These are phyloP conservation scores for Lyophyllum decastes DNA, from an alignment of 768 basidiomycete genomes.

Conservation along the genomic window DNA sequence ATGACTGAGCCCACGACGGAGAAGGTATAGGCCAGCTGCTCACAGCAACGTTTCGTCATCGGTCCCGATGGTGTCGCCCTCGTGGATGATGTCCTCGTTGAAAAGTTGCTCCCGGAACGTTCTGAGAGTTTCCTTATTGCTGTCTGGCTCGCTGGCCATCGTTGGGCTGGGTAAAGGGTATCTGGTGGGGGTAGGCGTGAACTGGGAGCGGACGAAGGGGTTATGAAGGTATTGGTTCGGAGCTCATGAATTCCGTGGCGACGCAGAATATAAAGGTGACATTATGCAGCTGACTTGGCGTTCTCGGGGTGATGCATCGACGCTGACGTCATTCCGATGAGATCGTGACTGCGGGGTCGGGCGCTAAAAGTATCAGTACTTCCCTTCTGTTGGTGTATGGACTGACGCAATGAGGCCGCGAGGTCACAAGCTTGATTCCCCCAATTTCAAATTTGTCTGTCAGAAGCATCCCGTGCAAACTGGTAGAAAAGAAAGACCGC, in stretches of 20 bases:
- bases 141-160: conserved; percentile 11
- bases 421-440: too few species aligned
- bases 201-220: neutral
- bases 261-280: neutral
- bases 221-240: neutral
- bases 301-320: neutral
- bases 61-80: conserved; percentile 64
- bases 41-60: conserved; percentile 60
- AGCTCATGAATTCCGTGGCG: neutral
- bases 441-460: too few species aligned
- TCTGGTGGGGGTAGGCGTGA: neutral
- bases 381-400: too few species aligned
- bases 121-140: conserved; percentile 39
- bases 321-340: conserved; percentile 1
- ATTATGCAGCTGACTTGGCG: neutral
- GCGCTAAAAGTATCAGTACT: too few species aligned
- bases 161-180: neutral
- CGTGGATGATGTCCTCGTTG: conserved; percentile 53
- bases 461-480: too few species aligned
- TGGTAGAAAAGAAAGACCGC: too few species aligned
- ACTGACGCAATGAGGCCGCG: too few species aligned
- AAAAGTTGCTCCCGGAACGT: conserved; percentile 55
- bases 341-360: neutral
- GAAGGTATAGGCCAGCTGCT: conserved; percentile 20
- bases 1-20: neutral